Conservation (phyloP, 805 yeast species). For the Spencermartinsiella europaea region DNA sequence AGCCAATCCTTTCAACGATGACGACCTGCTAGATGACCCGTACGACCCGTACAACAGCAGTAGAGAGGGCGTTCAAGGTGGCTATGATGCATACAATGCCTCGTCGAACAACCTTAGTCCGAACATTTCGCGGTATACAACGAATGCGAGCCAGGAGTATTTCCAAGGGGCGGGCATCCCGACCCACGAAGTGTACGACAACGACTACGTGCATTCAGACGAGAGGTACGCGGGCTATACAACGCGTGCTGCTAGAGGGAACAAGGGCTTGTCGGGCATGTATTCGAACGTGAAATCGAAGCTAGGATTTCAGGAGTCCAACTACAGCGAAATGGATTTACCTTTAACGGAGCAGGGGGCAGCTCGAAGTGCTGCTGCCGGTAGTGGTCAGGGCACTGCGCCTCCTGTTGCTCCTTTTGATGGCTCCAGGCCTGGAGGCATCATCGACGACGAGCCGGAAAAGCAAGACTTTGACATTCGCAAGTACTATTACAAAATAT, state of each 20-base stretch:
- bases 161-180: conserved; percentile 21
- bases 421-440: conserved; percentile 9
- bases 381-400: background rate
- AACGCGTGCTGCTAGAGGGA: conserved; percentile 1
- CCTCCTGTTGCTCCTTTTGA: background rate
- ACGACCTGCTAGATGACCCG: conserved; percentile 4
- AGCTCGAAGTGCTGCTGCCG: background rate
- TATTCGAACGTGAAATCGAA: conserved; percentile 23
- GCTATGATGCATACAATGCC: background rate
- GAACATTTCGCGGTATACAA: conserved; percentile 5
- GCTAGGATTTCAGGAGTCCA: conserved; percentile 21
- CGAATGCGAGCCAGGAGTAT: conserved; percentile 9
- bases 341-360: conserved; percentile 25
- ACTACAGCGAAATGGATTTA: conserved; percentile 29
- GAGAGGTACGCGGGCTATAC: conserved; percentile 1
- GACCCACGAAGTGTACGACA: conserved; percentile 14
- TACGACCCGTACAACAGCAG: conserved; percentile 7
- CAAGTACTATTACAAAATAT: conserved; percentile 27
- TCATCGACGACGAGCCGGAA: conserved; percentile 14
- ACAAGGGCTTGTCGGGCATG: conserved; percentile 20
- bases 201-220: conserved; percentile 13
- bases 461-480: conserved; percentile 33
- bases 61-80: background rate
- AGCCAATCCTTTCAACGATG: conserved; percentile 13
- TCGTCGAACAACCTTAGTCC: conserved; percentile 5